Conservation (phyloP, 2,329 filamentous ascomycete species). For the Canariomyces notabilis region DNA sequence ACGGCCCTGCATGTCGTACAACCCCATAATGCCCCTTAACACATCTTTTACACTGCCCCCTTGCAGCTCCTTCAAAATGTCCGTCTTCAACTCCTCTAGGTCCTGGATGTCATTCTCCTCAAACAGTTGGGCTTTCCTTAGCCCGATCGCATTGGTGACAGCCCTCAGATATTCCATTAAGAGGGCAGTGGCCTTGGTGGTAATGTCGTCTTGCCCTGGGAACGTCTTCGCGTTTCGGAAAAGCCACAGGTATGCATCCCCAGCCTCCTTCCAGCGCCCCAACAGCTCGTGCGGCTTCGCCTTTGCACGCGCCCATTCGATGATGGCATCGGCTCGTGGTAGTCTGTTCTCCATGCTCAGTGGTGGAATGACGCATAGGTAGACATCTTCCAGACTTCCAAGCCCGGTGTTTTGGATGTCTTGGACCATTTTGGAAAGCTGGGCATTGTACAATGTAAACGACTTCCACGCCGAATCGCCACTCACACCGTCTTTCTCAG, state of each 20-base stretch:
- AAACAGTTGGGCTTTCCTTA: constrained; percentile 1
- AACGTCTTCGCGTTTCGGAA: constrained; percentile 9
- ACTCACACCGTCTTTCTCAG: not conserved
- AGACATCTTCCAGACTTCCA: constrained; percentile 24
- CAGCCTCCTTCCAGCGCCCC: constrained; percentile 16
- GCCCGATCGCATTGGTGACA: constrained; percentile 8
- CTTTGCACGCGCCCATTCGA: constrained; percentile 12
- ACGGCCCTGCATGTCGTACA: constrained; percentile 4
- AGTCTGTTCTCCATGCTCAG: constrained; percentile 20
- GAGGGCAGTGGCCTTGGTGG: constrained; percentile 11
- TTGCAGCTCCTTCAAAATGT: not conserved
- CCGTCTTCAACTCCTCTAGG: not conserved
- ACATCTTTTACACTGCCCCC: not conserved
- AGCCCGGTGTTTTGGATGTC: constrained; percentile 25
- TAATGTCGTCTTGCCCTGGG: constrained; percentile 1
- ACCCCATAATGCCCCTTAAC: not conserved
- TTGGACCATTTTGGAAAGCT: constrained; percentile 22
- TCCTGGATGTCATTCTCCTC: not conserved
- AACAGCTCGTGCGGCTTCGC: constrained; percentile 3
- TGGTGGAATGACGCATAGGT: constrained; percentile 28
- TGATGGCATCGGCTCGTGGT: constrained; percentile 10
- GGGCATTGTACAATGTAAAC: constrained; percentile 21
- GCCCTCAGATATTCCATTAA: constrained; percentile 18
- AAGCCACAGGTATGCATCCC: constrained; percentile 18
- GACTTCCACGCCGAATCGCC: constrained; percentile 13